Conservation (phyloP, 1,284 basidiomycete species). For the Tilletia walkeri region DNA sequence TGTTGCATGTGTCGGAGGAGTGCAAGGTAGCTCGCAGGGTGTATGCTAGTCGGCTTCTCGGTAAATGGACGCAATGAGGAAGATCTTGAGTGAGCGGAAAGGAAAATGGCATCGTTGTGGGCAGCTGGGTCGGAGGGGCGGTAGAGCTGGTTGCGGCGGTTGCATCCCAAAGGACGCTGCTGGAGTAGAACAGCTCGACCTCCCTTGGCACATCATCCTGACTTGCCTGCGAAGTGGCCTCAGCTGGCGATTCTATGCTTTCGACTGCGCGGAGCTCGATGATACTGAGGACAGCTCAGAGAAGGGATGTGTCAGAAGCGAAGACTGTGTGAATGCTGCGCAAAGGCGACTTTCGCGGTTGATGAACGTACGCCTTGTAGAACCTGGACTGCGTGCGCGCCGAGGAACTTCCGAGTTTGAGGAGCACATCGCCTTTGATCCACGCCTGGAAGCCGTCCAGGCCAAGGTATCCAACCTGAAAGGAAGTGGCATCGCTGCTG, state of each 20-base stretch:
- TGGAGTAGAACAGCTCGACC: conserved; percentile 39
- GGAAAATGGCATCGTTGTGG: conserved; percentile 45
- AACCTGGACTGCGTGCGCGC: neutral
- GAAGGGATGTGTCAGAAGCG: neutral
- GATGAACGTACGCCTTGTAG: conserved; percentile 9
- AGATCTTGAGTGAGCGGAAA: conserved; percentile 48
- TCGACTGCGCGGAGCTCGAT: conserved; percentile 18
- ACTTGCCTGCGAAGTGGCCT: neutral
- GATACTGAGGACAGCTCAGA: neutral
- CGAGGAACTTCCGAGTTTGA: conserved; percentile 36
- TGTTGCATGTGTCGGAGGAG: conserved; percentile 23
- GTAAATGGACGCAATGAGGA: conserved; percentile 52
- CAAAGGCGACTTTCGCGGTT: no score
- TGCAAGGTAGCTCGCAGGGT: conserved; percentile 39
- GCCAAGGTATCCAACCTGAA: conserved; percentile 53
- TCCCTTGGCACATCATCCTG: neutral
- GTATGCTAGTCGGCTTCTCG: conserved; percentile 41
- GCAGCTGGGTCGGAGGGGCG: conserved; percentile 24
- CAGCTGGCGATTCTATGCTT: neutral
- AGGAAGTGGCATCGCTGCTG: conserved; percentile 45
- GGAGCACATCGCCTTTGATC: conserved; percentile 51
- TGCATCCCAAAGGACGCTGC: conserved; percentile 38
- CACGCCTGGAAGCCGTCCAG: conserved; percentile 41
- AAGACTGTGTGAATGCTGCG: neutral
- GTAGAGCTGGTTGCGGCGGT: conserved; percentile 25